Evolutionary conservation across 345 rosid genomes (phyloP).

Genomic region (Aquilaria malaccensis): DNA sequence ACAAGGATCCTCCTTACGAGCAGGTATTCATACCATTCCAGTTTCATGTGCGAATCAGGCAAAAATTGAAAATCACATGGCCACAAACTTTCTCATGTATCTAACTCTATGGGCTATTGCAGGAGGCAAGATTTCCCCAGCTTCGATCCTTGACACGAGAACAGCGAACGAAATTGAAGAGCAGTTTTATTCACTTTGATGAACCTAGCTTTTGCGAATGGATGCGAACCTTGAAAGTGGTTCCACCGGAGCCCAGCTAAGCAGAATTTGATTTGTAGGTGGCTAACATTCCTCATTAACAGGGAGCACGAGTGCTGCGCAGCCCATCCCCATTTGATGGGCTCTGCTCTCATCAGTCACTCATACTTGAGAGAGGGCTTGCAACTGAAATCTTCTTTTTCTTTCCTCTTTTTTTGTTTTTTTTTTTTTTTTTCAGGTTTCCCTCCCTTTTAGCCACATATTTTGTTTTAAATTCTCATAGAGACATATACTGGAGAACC

Average conservation of each 20-base stretch:
- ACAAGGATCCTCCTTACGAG: slow-evolving; percentile 97
- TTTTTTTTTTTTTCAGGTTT: not conserved
- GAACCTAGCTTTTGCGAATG: slow-evolving; percentile 94
- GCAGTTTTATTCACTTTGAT: slow-evolving; percentile 79
- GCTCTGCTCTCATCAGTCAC: not conserved
- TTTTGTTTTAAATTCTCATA: too few relatives aligned
- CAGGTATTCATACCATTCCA: slow-evolving; percentile 39
- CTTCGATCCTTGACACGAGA: slow-evolving; percentile 57
- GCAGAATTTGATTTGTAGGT: not conserved
- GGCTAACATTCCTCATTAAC: not conserved
- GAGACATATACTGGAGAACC: too few relatives aligned
- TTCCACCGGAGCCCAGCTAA: slow-evolving; percentile 70
- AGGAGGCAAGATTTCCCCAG: slow-evolving; percentile 97
- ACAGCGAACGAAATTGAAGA: slow-evolving; percentile 63
- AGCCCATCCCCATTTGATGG: not conserved
- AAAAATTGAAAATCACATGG: not conserved
- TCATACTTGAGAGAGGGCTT: not conserved
- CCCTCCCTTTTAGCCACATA: not conserved
- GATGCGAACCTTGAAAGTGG: slow-evolving; percentile 73
- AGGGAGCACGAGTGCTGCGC: slow-evolving; percentile 2
- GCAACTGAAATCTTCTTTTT: slow-evolving; percentile 2
- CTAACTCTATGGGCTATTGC: slow-evolving; percentile 12
- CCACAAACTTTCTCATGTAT: not conserved
- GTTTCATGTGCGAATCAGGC: not conserved
- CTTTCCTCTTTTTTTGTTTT: not conserved